Percentiles rank a stretch among this genome's conserved stretches.
Conservation (phyloP, 768 basidiomycete genomes). For the Trametes maxima region DNA sequence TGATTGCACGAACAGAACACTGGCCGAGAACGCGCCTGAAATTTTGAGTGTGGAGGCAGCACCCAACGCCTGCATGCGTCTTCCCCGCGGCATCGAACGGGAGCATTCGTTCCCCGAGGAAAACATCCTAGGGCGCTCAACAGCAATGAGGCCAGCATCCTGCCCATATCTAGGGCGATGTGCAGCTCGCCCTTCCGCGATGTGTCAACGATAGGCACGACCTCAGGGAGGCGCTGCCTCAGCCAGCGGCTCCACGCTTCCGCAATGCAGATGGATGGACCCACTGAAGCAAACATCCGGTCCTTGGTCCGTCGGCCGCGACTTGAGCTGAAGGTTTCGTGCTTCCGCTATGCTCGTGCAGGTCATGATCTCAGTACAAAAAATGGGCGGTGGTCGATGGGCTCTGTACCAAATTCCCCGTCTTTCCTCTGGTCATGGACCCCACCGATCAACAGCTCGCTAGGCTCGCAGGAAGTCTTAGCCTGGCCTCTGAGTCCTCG, state of each 20-base stretch:
- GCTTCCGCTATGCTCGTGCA: too few species aligned
- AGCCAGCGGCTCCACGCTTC: not conserved
- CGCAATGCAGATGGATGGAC: constrained; percentile 8
- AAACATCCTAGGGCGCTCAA: not conserved
- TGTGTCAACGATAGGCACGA: constrained; percentile 7
- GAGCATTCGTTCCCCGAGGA: constrained; percentile 5
- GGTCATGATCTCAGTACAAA: too few species aligned
- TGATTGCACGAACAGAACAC: too few species aligned
- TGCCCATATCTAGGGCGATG: not conserved
- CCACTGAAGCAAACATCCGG: constrained; percentile 11
- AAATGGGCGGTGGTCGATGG: too few species aligned
- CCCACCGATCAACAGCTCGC: too few species aligned
- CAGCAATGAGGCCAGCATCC: constrained; percentile 13
- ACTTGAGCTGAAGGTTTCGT: too few species aligned
- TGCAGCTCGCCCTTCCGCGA: not conserved
- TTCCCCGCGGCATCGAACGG: not conserved
- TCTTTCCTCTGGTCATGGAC: too few species aligned
- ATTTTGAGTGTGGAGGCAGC: not conserved
- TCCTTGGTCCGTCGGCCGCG: too few species aligned
- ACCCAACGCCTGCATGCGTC: not conserved
- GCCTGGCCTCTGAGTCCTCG: too few species aligned
- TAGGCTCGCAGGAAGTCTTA: too few species aligned
- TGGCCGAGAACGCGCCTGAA: not conserved
- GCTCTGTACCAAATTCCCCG: too few species aligned
- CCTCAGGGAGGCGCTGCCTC: not conserved